Conservation (phyloP, 2,329 filamentous ascomycete species). For the Cercospora sp. region DNA sequence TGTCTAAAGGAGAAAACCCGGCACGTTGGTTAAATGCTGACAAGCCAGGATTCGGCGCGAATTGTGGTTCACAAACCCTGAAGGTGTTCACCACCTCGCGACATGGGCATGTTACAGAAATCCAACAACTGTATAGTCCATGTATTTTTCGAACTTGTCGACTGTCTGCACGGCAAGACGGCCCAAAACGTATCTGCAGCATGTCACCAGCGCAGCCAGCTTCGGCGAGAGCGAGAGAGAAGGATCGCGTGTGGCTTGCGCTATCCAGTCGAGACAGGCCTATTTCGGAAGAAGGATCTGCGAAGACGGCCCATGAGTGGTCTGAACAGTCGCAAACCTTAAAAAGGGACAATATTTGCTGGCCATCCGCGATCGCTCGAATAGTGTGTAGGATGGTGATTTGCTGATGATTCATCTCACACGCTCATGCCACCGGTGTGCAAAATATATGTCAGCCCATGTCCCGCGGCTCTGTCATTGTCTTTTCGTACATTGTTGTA, state of each 20-base stretch:
- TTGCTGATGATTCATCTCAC: neutral
- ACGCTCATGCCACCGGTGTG: neutral
- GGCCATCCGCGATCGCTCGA: neutral
- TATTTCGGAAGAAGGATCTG: neutral
- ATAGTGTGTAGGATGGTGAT: neutral
- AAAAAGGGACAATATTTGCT: neutral
- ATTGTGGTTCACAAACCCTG: neutral
- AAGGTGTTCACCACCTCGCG: neutral
- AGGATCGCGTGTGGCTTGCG: neutral
- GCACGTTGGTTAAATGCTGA: neutral
- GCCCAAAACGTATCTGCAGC: neutral
- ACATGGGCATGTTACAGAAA: neutral
- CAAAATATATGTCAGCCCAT: neutral
- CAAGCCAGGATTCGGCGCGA: neutral
- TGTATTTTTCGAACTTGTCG: neutral
- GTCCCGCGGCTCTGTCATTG: neutral
- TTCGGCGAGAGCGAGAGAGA: neutral
- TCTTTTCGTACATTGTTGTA: neutral
- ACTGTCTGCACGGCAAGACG: neutral
- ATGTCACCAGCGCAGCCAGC: neutral
- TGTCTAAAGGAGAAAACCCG: neutral
- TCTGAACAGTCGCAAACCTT: neutral
- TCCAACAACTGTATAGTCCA: neutral
- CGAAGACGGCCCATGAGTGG: neutral
- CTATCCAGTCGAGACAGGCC: neutral